Evolutionary conservation across 495 filamentous ascomycete species (phyloP).

Genomic region (Filosporella fistucella): DNA sequence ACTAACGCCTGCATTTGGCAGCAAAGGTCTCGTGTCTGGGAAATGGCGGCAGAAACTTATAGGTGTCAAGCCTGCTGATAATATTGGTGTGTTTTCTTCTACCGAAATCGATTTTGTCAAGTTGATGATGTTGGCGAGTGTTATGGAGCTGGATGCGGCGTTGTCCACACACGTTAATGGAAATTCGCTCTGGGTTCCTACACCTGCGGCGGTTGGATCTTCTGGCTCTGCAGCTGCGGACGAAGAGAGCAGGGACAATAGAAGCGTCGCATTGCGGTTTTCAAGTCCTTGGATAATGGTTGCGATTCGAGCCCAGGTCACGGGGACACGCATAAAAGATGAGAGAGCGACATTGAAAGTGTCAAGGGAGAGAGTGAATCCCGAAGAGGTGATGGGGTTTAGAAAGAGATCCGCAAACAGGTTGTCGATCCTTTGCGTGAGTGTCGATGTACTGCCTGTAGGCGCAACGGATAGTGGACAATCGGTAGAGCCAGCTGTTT

Average conservation of each 20-base stretch:
- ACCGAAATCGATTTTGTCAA: neutral
- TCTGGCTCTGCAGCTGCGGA: neutral
- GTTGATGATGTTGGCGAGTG: neutral
- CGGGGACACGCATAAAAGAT: neutral
- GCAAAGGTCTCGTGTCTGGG: neutral
- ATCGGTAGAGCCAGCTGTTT: neutral
- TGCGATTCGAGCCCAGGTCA: neutral
- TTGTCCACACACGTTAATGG: conserved; percentile 3
- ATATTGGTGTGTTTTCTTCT: neutral
- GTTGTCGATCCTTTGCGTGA: neutral
- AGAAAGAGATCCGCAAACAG: neutral
- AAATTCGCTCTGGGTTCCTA: neutral
- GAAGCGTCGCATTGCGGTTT: conserved; percentile 1
- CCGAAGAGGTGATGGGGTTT: neutral
- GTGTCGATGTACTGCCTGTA: neutral
- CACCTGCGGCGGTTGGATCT: neutral
- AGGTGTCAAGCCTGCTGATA: neutral
- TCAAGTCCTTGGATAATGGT: neutral
- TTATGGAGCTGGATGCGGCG: neutral
- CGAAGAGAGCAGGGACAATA: neutral
- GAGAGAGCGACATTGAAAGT: neutral
- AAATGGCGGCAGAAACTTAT: neutral
- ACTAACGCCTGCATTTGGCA: neutral
- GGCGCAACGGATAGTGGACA: neutral
- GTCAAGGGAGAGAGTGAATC: neutral